Evolutionary conservation across 768 basidiomycete genomes (phyloP), one percentile per base, ranked within the genome.

Genomic region (Leccinum broughii): DNA sequence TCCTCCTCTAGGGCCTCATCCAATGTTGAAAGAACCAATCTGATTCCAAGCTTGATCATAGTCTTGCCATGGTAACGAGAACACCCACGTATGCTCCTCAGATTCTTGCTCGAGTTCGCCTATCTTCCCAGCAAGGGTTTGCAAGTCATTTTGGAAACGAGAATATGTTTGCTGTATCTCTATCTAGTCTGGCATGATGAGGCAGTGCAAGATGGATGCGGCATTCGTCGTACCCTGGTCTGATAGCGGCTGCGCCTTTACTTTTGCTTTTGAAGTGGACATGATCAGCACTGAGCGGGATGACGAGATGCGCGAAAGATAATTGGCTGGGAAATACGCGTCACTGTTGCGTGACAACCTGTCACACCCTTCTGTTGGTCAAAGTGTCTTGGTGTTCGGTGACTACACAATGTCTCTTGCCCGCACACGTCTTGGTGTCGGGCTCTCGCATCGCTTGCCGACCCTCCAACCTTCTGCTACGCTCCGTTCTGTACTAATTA

Each of bases 21-120:
- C 37, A 99, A 77, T 2, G 97, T 98, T 4, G 83, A 82, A 41
- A 98, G 81, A 9, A 99, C 97, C 15, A 99, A 80, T 46, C 95
- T 98, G 63, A 56, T 46, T 22, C 15, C 37, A 51, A 57, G 51
- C 35, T 61, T 46, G 2, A 58, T 59, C n/a, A 39, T 34, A 17
- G 14, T 30, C 20, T 46, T 50, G n/a, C 34, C 54, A 60, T 50
- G 54, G n/a, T 6, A 51, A 37, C 34, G 57, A 52, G 60, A 51
- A 48, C 14, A 82, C 88, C 64, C 63, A 95, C 96, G 83, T 81
- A 74, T 99, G 95, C 72, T 99, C 97, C 62, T 99, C 97, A 20
- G 93, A 86, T 69, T 99, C 97, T 65, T 89, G 86, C 74, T 99
- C 97, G 34, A 99, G 82, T 75, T 99, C 97, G 62, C 92, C 92